phyloP scores from a whole-genome alignment of 345 rosid genomes.

The Citrus unshiu region DNA sequence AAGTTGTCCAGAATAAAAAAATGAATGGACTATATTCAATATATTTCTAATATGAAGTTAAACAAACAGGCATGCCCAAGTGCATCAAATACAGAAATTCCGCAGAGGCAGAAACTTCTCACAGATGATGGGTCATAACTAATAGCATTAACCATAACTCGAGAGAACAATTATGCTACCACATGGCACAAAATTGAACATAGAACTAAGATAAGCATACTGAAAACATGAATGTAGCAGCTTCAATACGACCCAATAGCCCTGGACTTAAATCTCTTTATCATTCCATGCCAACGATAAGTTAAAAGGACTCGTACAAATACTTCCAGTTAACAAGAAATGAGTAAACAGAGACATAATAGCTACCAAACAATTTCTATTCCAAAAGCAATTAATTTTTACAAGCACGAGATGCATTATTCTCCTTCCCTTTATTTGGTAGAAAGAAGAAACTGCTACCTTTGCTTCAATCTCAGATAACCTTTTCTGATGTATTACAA shows the following conservation, averaged over 20 bases:
- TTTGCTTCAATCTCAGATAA: constrained; percentile 73
- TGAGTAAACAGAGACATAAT: neutral
- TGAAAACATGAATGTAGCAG: neutral
- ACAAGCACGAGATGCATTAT: neutral
- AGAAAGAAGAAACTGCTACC: constrained; percentile 32
- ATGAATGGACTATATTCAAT: neutral
- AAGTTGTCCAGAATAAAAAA: neutral
- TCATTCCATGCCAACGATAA: neutral
- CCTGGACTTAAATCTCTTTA: neutral
- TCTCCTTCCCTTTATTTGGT: neutral
- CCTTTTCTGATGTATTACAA: constrained; percentile 57
- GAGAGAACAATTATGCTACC: neutral
- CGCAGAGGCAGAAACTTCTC: neutral
- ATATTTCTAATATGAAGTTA: neutral
- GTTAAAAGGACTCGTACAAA: neutral
- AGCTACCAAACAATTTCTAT: neutral
- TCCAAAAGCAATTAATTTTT: neutral
- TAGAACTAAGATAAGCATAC: neutral
- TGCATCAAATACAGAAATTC: neutral
- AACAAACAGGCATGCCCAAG: neutral
- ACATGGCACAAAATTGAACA: neutral
- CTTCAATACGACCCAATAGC: neutral
- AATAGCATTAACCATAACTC: neutral
- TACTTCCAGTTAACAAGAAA: neutral
- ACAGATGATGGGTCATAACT: neutral